Evolutionary conservation across 2,329 filamentous ascomycete species (phyloP), one percentile per base, ranked within the genome.

Genomic region (Calonectria pseudoturangicola): DNA sequence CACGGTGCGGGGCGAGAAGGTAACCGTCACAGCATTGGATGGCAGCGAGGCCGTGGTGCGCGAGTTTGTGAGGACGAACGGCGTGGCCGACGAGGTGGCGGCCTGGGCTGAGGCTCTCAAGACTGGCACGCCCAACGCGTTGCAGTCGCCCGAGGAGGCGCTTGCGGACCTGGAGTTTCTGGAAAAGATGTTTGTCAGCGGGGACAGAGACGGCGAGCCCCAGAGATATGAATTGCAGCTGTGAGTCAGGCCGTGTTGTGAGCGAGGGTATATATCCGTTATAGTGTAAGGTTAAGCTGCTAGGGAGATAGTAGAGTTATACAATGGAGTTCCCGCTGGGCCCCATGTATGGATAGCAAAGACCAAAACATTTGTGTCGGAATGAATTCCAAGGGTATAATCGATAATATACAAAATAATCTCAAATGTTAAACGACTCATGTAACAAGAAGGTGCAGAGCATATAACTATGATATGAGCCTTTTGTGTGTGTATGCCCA

Each of bases 151-250:
- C 0, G 88, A 91, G 79, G 86, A 91, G 83, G 92, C 91, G 0
- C 80, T 93, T 77, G 87, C 84, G 9, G 92, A 93, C 82, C 79
- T 93, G 74, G 89, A 92, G 82, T 83, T 93, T 74, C 77, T 92
- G 76, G 87, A 89, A 80, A 84, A 83, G 77, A 87, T 89, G 83
- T 82, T 89, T 78, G 83, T 78, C 60, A 89, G 88, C 71, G 87
- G 87, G 21, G 85, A 87, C 67, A 78, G 84, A 51, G 82, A 83
- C 41, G 88, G 88, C 0, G 82, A 81, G 58, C 74, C 74, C 56
- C 83, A 85, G 76, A 83, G 77, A 73, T 83, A 88, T 71, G 79
- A 87, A 76, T 76, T 84, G 62, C 86, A 87, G 75, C 6, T 66
- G 47, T 73, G 45, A 50, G 30, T 50, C 54, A 41, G 15, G 54